Base-by-base conservation (phyloP, 306 rosid genomes). In the Carpinus fangiana region DNA sequence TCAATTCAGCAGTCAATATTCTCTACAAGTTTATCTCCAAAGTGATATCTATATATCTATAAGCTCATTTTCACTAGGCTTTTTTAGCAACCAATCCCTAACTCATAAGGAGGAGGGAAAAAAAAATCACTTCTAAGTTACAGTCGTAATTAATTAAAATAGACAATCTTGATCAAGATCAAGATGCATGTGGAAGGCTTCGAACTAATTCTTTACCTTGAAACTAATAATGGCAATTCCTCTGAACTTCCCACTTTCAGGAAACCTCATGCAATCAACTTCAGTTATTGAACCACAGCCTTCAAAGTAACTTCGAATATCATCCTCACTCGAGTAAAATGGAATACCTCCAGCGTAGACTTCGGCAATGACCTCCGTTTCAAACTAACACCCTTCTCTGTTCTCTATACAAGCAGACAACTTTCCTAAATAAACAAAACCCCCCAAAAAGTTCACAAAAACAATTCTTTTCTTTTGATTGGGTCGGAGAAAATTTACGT, bases 311-410 rank as follows among this genome's bases (percentile, higher is more conserved):
- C 98, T 90, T 61, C 88, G 86, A 76, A 94, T 94, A 76, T 94
- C 98, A 73, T 92, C 98, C 90, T 95, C 96, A 0, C 88, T 89
- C 4, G 98, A 94, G 86, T 94, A 94, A 84, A 79, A 94, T 64
- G 98, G 98, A 82, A 94, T 92, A 59, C 98, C 98, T 77, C 97
- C 98, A 71, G 83, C 97, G 81, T 94, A 94, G 52, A 94, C 90
- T 85, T 92, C 90, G 16, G 91, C 82, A 46, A 77, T 73, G 80
- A 65, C 88, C 72, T 75, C 8, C 47, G 54, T 23, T 70, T 59
- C 68, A 82, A 14, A 14, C 31, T 38, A 46, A 78, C 8, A 53
- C 28, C 73, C 61, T 69, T 48, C 26, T 48, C 52, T 6, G 1
- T 53, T 53, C 13, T 12, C 48, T 45, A 38, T 38, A 38, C 43